These are phyloP conservation scores for Penicillium aurantiogriseum DNA, from an alignment of 2,329 filamentous ascomycete species.

Conservation along the genomic window DNA sequence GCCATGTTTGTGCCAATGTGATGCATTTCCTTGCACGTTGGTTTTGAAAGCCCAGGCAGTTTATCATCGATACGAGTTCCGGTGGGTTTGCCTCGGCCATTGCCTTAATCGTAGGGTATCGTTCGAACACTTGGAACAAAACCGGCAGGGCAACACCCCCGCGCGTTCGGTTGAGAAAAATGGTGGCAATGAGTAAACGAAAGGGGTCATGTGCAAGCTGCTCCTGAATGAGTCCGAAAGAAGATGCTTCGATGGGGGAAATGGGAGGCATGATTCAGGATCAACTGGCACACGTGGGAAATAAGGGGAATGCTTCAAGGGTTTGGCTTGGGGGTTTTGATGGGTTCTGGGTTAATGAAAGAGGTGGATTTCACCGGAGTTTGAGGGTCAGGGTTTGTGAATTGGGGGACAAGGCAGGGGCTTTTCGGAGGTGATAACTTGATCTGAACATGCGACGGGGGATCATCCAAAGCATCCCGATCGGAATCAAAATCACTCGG, in stretches of 20 bases:
- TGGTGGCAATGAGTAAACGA: slow-evolving; percentile 75
- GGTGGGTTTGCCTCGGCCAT: slow-evolving; percentile 59
- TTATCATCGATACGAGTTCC: slow-evolving; percentile 63
- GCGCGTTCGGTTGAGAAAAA: slow-evolving; percentile 78
- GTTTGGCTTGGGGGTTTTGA: slow-evolving; percentile 11
- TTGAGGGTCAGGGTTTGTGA: not conserved
- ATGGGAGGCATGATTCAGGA: slow-evolving; percentile 51
- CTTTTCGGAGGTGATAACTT: not conserved
- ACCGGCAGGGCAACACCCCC: slow-evolving; percentile 73
- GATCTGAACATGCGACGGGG: not conserved
- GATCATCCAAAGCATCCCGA: slow-evolving; percentile 1
- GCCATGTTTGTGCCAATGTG: slow-evolving; percentile 67
- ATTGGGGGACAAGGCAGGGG: not conserved
- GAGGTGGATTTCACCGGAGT: slow-evolving; percentile 6
- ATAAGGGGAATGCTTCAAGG: slow-evolving; percentile 42
- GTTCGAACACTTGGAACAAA: slow-evolving; percentile 65
- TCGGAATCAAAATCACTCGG: slow-evolving; percentile 30
- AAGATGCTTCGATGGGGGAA: slow-evolving; percentile 64
- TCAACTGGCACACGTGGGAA: slow-evolving; percentile 37
- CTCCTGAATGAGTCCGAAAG: slow-evolving; percentile 83
- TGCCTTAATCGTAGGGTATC: slow-evolving; percentile 64
- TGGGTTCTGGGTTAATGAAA: slow-evolving; percentile 4
- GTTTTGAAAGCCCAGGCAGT: slow-evolving; percentile 67
- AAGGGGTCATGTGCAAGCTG: slow-evolving; percentile 72
- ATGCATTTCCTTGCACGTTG: slow-evolving; percentile 68